Percentiles rank a stretch among this genome's conserved stretches.
Evolutionary conservation across 2,329 filamentous ascomycete species (phyloP).

Genomic region (Verticillium isaacii): DNA sequence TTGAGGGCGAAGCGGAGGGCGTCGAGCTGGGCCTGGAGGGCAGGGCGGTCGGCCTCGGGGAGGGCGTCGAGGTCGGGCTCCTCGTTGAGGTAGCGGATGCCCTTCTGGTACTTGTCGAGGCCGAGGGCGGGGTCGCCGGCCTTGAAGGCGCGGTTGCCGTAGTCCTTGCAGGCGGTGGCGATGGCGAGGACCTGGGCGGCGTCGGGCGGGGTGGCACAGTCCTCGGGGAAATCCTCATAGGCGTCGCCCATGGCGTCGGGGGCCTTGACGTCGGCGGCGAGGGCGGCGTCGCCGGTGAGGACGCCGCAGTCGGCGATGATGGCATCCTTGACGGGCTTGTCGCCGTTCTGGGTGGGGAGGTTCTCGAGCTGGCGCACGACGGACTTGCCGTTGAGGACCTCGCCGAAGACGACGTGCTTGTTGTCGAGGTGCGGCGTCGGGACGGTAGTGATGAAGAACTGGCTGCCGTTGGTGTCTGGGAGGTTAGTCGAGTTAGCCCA

Average conservation of each 20-base stretch:
- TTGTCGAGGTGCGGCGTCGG: conserved; percentile 90
- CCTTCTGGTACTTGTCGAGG: conserved; percentile 93
- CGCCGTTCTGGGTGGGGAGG: conserved; percentile 64
- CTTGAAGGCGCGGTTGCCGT: conserved; percentile 92
- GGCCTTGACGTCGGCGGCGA: conserved; percentile 60
- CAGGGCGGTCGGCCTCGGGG: conserved; percentile 58
- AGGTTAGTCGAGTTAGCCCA: not conserved
- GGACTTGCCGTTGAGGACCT: conserved; percentile 90
- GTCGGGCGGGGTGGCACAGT: conserved; percentile 60
- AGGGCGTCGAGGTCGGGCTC: conserved; percentile 73
- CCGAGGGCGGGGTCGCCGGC: conserved; percentile 63
- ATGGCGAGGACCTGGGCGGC: conserved; percentile 71
- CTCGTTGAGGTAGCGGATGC: conserved; percentile 81
- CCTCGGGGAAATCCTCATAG: conserved; percentile 95
- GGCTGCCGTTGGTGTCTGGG: conserved; percentile 85
- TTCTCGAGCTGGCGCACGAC: conserved; percentile 89
- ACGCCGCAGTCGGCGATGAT: conserved; percentile 82
- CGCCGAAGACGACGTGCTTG: conserved; percentile 97
- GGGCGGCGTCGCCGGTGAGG: conserved; percentile 66
- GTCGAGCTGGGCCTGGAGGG: conserved; percentile 44
- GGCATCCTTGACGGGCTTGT: conserved; percentile 73
- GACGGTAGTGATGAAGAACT: conserved; percentile 97
- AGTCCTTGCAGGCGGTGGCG: conserved; percentile 80
- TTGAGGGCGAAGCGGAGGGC: conserved; percentile 79
- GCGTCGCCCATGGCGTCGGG: conserved; percentile 81